Evolutionary conservation across 2,329 filamentous ascomycete species (phyloP).

Genomic region (Elsinoe perseae): DNA sequence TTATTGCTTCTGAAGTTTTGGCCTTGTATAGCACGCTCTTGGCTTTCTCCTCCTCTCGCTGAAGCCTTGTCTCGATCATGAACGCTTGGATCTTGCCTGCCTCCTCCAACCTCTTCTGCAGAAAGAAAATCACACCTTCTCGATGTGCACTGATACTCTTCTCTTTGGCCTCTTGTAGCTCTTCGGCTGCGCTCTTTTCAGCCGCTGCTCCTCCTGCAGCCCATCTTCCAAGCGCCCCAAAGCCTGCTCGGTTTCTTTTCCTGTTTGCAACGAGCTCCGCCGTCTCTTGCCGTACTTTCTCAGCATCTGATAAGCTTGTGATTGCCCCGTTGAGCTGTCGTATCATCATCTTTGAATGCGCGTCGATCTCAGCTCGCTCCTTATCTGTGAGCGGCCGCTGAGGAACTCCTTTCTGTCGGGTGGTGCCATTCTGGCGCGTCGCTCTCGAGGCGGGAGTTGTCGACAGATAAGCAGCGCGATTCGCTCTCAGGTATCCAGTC

Average conservation of each 20-base stretch:
- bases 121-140: slow-evolving; percentile 75
- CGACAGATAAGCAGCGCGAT: slow-evolving; percentile 86
- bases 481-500: slow-evolving; percentile 68
- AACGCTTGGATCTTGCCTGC: slow-evolving; percentile 71
- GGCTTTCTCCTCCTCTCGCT: slow-evolving; percentile 79
- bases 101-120: slow-evolving; percentile 66
- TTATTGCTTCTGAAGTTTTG: slow-evolving; percentile 27
- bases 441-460: slow-evolving; percentile 54
- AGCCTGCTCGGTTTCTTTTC: slow-evolving; percentile 54
- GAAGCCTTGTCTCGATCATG: slow-evolving; percentile 88
- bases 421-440: slow-evolving; percentile 31
- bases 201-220: slow-evolving; percentile 47
- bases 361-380: slow-evolving; percentile 80
- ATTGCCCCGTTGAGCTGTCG: slow-evolving; percentile 80
- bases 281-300: slow-evolving; percentile 71
- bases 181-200: slow-evolving; percentile 58
- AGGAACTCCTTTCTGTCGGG: slow-evolving; percentile 30
- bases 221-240: slow-evolving; percentile 64
- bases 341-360: slow-evolving; percentile 75
- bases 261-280: slow-evolving; percentile 62
- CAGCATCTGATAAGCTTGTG: slow-evolving; percentile 68
- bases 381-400: slow-evolving; percentile 63
- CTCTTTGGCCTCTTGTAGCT: slow-evolving; percentile 61
- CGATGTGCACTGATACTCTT: slow-evolving; percentile 62
- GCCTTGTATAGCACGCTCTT: slow-evolving; percentile 75